These are phyloP conservation scores for Cyamopsis tetragonoloba DNA, from an alignment of 306 rosid genomes.

Conservation along the genomic window DNA sequence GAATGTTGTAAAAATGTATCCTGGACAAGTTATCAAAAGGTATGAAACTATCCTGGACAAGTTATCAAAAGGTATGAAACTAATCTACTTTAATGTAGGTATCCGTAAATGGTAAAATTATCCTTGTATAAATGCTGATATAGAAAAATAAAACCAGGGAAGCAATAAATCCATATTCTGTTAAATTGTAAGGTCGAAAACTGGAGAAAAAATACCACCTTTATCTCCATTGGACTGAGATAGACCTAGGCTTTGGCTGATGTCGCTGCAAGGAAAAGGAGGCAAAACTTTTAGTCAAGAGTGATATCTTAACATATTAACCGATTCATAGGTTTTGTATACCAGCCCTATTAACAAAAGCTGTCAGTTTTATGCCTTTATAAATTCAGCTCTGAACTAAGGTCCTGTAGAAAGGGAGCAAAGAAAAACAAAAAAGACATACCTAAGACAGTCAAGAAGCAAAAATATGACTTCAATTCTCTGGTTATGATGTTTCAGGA, in stretches of 20 bases:
- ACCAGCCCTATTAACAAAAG: conserved; percentile 18
- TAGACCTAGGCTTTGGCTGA: conserved; percentile 40
- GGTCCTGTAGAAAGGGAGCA: not conserved
- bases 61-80: not conserved
- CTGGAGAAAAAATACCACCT: conserved; percentile 19
- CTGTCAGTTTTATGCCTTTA: conserved; percentile 8
- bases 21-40: not conserved
- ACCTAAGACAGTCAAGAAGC: conserved; percentile 87
- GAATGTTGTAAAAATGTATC: not conserved
- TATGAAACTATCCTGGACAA: not conserved
- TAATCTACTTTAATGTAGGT: not conserved
- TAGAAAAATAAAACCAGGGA: not conserved
- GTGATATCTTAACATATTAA: not conserved
- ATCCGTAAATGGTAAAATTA: not conserved
- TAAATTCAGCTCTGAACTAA: conserved; percentile 9
- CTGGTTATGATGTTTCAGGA: conserved; percentile 67
- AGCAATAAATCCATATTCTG: conserved; percentile 17
- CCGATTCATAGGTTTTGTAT: not conserved
- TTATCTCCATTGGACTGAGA: conserved; percentile 35
- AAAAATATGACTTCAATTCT: conserved; percentile 54
- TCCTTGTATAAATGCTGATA: not conserved
- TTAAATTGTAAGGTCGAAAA: conserved; percentile 8
- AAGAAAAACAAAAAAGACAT: conserved; percentile 22
- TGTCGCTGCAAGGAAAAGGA: conserved; percentile 50
- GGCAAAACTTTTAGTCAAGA: conserved; percentile 14